Conservation (phyloP, 2,329 filamentous ascomycete genomes). For the Neofusicoccum kwambonambiense region DNA sequence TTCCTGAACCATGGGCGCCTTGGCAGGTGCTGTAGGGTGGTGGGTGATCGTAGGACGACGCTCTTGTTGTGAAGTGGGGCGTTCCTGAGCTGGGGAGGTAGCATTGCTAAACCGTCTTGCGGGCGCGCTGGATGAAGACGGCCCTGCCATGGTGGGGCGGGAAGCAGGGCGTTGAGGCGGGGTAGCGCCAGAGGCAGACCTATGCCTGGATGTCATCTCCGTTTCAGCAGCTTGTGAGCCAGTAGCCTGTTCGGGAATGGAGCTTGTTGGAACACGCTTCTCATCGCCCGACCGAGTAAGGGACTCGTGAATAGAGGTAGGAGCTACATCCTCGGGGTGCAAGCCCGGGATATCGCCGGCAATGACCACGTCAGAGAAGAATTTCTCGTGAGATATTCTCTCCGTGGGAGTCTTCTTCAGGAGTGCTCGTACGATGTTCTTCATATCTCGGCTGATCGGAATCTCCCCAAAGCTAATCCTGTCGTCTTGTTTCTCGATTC, state of each 20-base stretch:
- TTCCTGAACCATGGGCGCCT: slow-evolving; percentile 38
- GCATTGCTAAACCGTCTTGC: slow-evolving; percentile 31
- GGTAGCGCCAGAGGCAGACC: neutral
- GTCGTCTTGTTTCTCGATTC: slow-evolving; percentile 87
- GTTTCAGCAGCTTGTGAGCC: neutral
- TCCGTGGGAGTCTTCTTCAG: slow-evolving; percentile 85
- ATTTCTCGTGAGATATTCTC: slow-evolving; percentile 79
- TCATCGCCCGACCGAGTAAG: neutral
- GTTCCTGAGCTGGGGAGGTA: slow-evolving; percentile 27
- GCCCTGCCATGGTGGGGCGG: neutral
- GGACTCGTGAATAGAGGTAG: neutral
- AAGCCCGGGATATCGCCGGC: slow-evolving; percentile 75
- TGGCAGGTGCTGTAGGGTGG: slow-evolving; percentile 47
- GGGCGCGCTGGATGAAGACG: neutral
- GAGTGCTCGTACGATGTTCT: slow-evolving; percentile 73
- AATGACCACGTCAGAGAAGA: slow-evolving; percentile 76
- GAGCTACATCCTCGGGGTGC: slow-evolving; percentile 69
- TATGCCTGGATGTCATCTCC: slow-evolving; percentile 5
- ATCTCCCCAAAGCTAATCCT: slow-evolving; percentile 76
- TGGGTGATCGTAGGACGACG: slow-evolving; percentile 45
- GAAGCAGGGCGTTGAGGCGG: slow-evolving; percentile 2
- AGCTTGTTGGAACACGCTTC: neutral
- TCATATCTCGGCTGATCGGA: slow-evolving; percentile 71
- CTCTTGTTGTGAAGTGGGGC: slow-evolving; percentile 38
- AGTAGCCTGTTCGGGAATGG: neutral